Evolutionary conservation across 2,329 filamentous ascomycete species (phyloP).

Genomic region (Alternaria sp.): DNA sequence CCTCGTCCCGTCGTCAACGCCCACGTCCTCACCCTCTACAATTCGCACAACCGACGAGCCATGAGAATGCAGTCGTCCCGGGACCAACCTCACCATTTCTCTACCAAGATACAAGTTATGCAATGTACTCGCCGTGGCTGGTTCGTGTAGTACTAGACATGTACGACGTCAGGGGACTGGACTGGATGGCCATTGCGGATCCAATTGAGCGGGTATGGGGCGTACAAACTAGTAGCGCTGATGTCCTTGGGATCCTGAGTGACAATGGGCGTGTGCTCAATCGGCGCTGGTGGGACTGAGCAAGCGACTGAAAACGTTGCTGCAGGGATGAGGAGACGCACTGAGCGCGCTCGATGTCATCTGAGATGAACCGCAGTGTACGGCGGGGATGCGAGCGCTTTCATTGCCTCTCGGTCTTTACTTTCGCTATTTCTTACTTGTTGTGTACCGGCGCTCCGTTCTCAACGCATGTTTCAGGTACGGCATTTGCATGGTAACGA

Average conservation of each 20-base stretch:
- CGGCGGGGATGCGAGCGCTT: background rate
- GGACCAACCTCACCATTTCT: slow-evolving; percentile 28
- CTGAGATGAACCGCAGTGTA: background rate
- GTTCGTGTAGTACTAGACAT: slow-evolving; percentile 47
- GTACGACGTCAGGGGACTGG: slow-evolving; percentile 42
- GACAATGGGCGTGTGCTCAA: slow-evolving; percentile 44
- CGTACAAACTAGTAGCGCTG: slow-evolving; percentile 40
- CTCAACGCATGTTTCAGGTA: background rate
- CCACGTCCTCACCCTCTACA: slow-evolving; percentile 20
- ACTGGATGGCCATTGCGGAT: slow-evolving; percentile 48
- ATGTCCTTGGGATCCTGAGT: slow-evolving; percentile 45
- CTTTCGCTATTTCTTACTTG: background rate
- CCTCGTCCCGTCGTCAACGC: background rate
- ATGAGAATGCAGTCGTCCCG: slow-evolving; percentile 1
- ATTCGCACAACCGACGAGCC: slow-evolving; percentile 11
- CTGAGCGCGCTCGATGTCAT: background rate
- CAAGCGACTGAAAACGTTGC: background rate
- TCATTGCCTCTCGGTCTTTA: background rate
- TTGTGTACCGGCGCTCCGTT: background rate
- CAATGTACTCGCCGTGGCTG: slow-evolving; percentile 46
- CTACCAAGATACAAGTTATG: slow-evolving; percentile 37
- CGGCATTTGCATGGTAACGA: background rate
- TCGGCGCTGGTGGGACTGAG: slow-evolving; percentile 47
- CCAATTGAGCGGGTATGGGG: slow-evolving; percentile 44
- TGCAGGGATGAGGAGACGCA: background rate